phyloP scores from a whole-genome alignment of 1,139 yeast species.

The Scheffersomyces illinoinensis region DNA sequence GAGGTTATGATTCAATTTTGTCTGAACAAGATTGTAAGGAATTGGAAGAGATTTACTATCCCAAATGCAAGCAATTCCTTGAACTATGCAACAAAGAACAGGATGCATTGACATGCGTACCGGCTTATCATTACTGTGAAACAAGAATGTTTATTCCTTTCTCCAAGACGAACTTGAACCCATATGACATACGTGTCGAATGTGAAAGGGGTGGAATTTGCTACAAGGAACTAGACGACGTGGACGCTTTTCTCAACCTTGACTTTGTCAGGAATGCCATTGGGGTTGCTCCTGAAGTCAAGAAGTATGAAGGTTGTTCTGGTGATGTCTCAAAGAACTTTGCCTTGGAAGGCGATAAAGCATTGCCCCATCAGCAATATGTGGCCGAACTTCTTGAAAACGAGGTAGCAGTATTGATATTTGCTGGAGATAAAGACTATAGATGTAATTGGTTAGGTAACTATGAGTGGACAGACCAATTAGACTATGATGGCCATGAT shows the following conservation, averaged over 20 bases:
- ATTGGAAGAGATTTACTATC: slow-evolving; percentile 6
- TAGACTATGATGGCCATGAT: slow-evolving; percentile 61
- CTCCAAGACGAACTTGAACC: slow-evolving; percentile 78
- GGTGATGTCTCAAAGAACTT: slow-evolving; percentile 77
- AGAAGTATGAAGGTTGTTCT: slow-evolving; percentile 76
- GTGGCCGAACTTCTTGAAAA: slow-evolving; percentile 53
- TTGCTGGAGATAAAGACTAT: slow-evolving; percentile 81
- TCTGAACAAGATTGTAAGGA: slow-evolving; percentile 53
- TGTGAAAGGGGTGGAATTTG: slow-evolving; percentile 67
- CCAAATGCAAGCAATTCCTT: slow-evolving; percentile 9
- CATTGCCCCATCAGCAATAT: slow-evolving; percentile 76
- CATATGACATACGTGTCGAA: slow-evolving; percentile 82
- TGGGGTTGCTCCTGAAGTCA: slow-evolving; percentile 75
- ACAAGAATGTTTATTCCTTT: slow-evolving; percentile 1
- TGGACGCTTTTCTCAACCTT: slow-evolving; percentile 65
- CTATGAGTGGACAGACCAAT: slow-evolving; percentile 68
- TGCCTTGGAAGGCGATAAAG: slow-evolving; percentile 82
- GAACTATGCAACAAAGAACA: slow-evolving; percentile 9
- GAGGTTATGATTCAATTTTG: slow-evolving; percentile 68
- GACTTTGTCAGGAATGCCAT: slow-evolving; percentile 69
- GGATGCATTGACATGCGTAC: slow-evolving; percentile 10
- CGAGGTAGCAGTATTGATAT: slow-evolving; percentile 67
- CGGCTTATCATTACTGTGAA: slow-evolving; percentile 8
- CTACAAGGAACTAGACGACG: slow-evolving; percentile 65
- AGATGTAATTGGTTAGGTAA: slow-evolving; percentile 84